Conservation (phyloP, 192 early-diverging fungal genomes). For the Umbelopsis isabellina region DNA sequence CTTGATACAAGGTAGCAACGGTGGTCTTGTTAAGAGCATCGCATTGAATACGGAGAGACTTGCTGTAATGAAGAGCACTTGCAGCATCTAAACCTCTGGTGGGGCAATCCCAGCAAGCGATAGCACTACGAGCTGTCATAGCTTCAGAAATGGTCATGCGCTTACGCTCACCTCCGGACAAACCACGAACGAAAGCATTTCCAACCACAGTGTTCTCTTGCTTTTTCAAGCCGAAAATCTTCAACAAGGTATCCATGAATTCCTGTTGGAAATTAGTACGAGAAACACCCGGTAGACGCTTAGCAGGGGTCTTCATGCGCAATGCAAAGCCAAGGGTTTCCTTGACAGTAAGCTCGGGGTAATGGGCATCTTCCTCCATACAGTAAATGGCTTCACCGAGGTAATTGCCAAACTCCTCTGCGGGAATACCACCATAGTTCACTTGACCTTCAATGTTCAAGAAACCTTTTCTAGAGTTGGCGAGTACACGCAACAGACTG, state of each 20-base stretch:
- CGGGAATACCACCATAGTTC: conserved; percentile 65
- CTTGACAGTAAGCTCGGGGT: conserved; percentile 71
- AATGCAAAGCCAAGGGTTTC: conserved; percentile 77
- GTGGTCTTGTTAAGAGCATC: conserved; percentile 63
- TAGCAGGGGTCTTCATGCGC: conserved; percentile 66
- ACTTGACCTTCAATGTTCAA: conserved; percentile 57
- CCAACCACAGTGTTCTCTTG: conserved; percentile 50
- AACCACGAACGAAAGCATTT: conserved; percentile 70
- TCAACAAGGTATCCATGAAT: conserved; percentile 32
- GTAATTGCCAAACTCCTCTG: conserved; percentile 56
- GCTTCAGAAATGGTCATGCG: conserved; percentile 73
- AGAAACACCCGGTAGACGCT: conserved; percentile 46
- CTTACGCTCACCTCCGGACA: conserved; percentile 74
- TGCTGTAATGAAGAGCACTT: conserved; percentile 73
- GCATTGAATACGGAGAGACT: conserved; percentile 67
- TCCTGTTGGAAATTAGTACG: conserved; percentile 49
- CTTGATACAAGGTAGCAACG: conserved; percentile 67
- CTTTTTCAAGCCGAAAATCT: conserved; percentile 26
- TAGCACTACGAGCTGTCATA: conserved; percentile 54
- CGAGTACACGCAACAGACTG: conserved; percentile 63
- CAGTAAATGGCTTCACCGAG: conserved; percentile 33
- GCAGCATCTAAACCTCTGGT: conserved; percentile 76
- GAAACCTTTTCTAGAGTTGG: conserved; percentile 62
- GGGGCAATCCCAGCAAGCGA: conserved; percentile 56
- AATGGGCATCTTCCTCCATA: conserved; percentile 68